Conservation (phyloP, 1,284 basidiomycete species). For the Pisolithus thermaeus region DNA sequence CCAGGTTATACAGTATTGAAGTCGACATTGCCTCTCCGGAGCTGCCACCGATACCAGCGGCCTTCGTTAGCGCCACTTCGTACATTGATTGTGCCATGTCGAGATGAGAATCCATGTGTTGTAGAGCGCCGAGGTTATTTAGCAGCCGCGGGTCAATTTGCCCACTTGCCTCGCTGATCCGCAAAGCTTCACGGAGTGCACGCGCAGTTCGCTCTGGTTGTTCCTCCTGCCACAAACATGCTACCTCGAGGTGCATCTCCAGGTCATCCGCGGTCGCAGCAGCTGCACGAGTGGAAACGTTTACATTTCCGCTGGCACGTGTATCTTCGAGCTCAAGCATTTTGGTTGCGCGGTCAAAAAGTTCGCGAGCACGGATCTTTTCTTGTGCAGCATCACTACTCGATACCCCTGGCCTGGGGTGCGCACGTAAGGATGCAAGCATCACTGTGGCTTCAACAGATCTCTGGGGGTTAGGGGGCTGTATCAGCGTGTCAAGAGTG, state of each 20-base stretch:
- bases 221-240: conserved; percentile 81
- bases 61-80: conserved; percentile 61
- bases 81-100: conserved; percentile 55
- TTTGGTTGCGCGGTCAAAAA: conserved; percentile 74
- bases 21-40: conserved; percentile 69
- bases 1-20: conserved; percentile 84
- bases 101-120: conserved; percentile 66
- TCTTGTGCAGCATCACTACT: conserved; percentile 69
- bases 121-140: conserved; percentile 79
- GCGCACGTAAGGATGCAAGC: conserved; percentile 80
- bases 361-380: conserved; percentile 66
- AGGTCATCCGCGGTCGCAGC: conserved; percentile 49
- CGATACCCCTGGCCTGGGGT: conserved; percentile 73
- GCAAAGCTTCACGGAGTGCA: conserved; percentile 68
- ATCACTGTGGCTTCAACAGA: conserved; percentile 82
- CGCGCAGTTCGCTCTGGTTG: conserved; percentile 66
- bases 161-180: conserved; percentile 48
- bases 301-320: conserved; percentile 34
- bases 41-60: conserved; percentile 42
- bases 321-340: conserved; percentile 55
- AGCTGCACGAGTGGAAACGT: conserved; percentile 20
- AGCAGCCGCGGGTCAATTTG: conserved; percentile 60
- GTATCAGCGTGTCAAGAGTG: conserved; percentile 77
- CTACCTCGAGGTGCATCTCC: conserved; percentile 84
- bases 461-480: conserved; percentile 55